These are phyloP conservation scores for Fusarium austroafricanum DNA, from an alignment of 2,329 filamentous ascomycete genomes.

Conservation along the genomic window DNA sequence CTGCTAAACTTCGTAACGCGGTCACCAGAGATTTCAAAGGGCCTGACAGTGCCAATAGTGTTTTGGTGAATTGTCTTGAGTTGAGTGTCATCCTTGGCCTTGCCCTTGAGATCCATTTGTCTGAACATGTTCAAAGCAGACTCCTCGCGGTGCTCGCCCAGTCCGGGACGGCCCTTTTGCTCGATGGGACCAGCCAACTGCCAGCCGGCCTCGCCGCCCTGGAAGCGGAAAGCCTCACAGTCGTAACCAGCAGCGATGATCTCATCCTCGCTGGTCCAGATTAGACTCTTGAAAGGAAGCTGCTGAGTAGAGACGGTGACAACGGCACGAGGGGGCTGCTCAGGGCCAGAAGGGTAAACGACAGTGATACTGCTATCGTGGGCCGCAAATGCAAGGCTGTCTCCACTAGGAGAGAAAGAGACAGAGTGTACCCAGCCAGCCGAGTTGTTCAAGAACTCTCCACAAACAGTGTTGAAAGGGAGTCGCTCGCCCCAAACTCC, in stretches of 20 bases:
- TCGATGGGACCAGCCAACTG: constrained; percentile 85
- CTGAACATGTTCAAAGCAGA: constrained; percentile 97
- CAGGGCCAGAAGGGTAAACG: constrained; percentile 91
- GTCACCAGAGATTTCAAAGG: constrained; percentile 75
- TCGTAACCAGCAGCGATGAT: constrained; percentile 96
- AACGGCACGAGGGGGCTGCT: constrained; percentile 90
- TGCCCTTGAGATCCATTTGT: constrained; percentile 98
- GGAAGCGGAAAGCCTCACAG: constrained; percentile 89
- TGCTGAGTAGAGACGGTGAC: constrained; percentile 90
- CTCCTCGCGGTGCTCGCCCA: constrained; percentile 79
- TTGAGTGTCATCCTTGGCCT: constrained; percentile 90
- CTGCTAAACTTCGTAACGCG: constrained; percentile 85
- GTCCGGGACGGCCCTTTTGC: constrained; percentile 71
- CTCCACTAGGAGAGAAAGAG: constrained; percentile 90
- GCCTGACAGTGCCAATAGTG: constrained; percentile 86
- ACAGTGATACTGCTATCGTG: constrained; percentile 98
- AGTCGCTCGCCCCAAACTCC: constrained; percentile 94
- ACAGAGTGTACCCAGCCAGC: constrained; percentile 97
- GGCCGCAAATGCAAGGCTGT: constrained; percentile 92
- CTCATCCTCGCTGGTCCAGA: constrained; percentile 92
- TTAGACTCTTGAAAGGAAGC: constrained; percentile 89
- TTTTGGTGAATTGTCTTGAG: constrained; percentile 97
- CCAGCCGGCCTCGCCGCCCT: constrained; percentile 84
- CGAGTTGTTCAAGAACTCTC: constrained; percentile 94
- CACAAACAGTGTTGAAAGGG: constrained; percentile 98